Percentiles rank a stretch among this genome's conserved stretches.
These are phyloP conservation scores for Didymella pomorum DNA, from an alignment of 2,329 filamentous ascomycete genomes.

Conservation along the genomic window DNA sequence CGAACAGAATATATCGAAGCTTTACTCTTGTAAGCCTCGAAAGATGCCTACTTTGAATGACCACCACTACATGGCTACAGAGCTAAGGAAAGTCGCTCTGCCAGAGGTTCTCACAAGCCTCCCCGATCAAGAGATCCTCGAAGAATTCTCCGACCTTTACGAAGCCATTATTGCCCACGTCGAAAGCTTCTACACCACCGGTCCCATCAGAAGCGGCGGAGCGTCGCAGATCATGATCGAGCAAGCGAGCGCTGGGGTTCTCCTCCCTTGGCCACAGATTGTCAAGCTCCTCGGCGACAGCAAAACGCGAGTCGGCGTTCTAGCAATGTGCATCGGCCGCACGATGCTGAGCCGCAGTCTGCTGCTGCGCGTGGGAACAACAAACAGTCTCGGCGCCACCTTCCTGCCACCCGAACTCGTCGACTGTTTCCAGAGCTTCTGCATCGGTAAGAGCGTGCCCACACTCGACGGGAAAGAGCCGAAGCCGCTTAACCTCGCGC, in stretches of 20 bases:
- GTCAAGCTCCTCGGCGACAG: background rate
- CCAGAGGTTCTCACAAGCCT: background rate
- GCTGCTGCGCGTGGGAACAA: background rate
- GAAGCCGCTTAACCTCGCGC: background rate
- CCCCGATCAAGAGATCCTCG: background rate
- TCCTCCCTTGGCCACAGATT: background rate
- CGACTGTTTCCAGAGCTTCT: background rate
- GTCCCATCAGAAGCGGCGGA: background rate
- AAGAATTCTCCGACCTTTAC: background rate
- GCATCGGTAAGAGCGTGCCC: background rate
- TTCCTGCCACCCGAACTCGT: background rate
- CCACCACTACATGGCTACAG: background rate
- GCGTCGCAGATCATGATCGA: background rate
- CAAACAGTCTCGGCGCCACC: background rate
- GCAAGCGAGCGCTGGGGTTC: background rate
- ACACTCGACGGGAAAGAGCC: background rate
- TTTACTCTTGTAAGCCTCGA: no score
- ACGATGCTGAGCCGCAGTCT: background rate
- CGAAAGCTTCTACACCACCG: background rate
- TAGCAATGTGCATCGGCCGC: background rate
- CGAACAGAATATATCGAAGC: background rate
- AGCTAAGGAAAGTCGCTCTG: background rate
- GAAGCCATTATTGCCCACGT: background rate
- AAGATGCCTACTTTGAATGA: background rate
- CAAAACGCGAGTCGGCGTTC: background rate